phyloP scores from a whole-genome alignment of 768 basidiomycete species.

The Kwoniella mangroviensis region DNA sequence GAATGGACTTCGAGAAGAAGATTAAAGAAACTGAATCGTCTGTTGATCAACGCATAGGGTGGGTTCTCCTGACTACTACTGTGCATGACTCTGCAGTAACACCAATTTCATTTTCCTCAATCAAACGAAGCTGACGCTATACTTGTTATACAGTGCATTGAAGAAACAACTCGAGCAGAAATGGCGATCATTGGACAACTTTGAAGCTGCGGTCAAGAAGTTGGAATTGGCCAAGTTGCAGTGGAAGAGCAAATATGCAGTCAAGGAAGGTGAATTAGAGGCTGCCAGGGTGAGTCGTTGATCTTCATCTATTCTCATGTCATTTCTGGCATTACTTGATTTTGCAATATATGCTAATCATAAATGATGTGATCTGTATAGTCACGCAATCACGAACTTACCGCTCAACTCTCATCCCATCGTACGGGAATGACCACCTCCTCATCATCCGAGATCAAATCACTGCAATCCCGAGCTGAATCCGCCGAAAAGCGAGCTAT shows the following conservation, averaged over 20 bases:
- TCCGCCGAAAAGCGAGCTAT: slow-evolving; percentile 88
- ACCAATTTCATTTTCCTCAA: too few species aligned
- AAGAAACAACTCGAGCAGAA: slow-evolving; percentile 83
- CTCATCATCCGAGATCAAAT: slow-evolving; percentile 69
- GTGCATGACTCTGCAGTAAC: not conserved
- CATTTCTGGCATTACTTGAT: too few species aligned
- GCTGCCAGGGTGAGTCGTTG: slow-evolving; percentile 70
- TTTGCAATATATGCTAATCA: not conserved
- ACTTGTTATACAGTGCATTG: slow-evolving; percentile 63
- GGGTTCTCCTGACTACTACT: slow-evolving; percentile 42
- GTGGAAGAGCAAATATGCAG: slow-evolving; percentile 80
- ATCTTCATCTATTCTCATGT: too few species aligned
- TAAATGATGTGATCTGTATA: slow-evolving; percentile 50
- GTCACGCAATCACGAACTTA: slow-evolving; percentile 75
- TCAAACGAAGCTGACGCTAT: slow-evolving; percentile 8
- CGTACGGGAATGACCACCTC: slow-evolving; percentile 64
- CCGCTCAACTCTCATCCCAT: slow-evolving; percentile 69
- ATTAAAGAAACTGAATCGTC: slow-evolving; percentile 76
- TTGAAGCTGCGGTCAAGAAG: slow-evolving; percentile 81
- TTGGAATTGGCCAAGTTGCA: slow-evolving; percentile 77
- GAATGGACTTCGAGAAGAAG: slow-evolving; percentile 82
- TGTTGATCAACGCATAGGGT: slow-evolving; percentile 71
- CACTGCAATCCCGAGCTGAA: slow-evolving; percentile 72
- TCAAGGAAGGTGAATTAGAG: slow-evolving; percentile 88
- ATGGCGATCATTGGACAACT: slow-evolving; percentile 91